Evolutionary conservation across 805 yeast genomes (phyloP).

Genomic region (Torulaspora maleeae): DNA sequence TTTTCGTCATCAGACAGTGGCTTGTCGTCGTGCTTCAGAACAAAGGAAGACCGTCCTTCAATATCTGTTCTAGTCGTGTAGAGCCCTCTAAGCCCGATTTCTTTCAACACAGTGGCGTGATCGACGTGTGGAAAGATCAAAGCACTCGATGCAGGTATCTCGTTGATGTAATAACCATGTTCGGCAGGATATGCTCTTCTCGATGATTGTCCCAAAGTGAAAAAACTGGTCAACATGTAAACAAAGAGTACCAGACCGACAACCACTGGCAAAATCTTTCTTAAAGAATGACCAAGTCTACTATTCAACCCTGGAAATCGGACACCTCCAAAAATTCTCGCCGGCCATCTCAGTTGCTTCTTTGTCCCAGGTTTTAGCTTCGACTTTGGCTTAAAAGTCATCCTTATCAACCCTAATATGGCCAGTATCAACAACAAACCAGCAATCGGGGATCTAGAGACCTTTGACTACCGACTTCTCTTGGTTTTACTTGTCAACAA

Average conservation of each 20-base stretch:
- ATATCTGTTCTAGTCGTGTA: conserved; percentile 47
- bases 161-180: conserved; percentile 45
- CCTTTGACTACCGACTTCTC: background rate
- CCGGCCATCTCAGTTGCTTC: conserved; percentile 8
- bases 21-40: conserved; percentile 39
- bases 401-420: conserved; percentile 19
- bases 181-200: conserved; percentile 24
- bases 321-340: background rate
- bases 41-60: conserved; percentile 39
- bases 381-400: conserved; percentile 31
- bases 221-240: conserved; percentile 20
- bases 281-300: conserved; percentile 2
- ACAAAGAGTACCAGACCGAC: conserved; percentile 13
- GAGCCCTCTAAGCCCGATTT: conserved; percentile 49
- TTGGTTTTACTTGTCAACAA: too few relatives aligned
- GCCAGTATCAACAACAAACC: conserved; percentile 17
- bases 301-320: background rate
- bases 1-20: conserved; percentile 39
- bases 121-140: conserved; percentile 73
- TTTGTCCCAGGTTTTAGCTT: conserved; percentile 17
- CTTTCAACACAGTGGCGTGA: conserved; percentile 57
- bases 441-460: background rate
- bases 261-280: conserved; percentile 7
- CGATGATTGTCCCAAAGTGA: conserved; percentile 11
- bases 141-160: conserved; percentile 46